Evolutionary conservation across 2,329 filamentous ascomycete genomes (phyloP), one percentile per base, ranked within the genome.

Genomic region (Fusarium sp.): DNA sequence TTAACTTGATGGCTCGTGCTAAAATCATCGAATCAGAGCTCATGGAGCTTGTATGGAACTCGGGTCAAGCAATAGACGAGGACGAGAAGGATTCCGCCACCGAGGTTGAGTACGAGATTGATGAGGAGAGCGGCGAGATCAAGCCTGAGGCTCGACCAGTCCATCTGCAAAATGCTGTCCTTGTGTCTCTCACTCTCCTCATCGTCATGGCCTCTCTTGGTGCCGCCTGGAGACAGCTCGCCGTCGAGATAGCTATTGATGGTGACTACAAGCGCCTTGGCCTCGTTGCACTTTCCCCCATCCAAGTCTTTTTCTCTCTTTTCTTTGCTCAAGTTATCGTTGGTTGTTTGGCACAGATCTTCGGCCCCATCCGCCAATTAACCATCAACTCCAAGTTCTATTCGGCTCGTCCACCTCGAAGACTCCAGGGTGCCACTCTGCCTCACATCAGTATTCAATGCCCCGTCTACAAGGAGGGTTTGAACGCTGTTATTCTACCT

Each of bases 381-480:
- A 87, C 84, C 32, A 81, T 85, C 72, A 96, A 96, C 83, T 93
- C 91, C 74, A 92, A 91, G 77, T 95, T 90, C 81, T 96, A 91
- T 80, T 95, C 92, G 0, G 92, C 91, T 2, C 83, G 84, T n/a
- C 84, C 90, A 10, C 89, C 90, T 2, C 85, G 86, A 20, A 83
- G 91, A 47, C 78, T 94, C 28, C 85, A 86, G 57, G 81, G 79
- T 2, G 74, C 80, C 8, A 75, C 82, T 26, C 83, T 94, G 17
- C 91, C 91, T 3, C 92, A 93, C 74, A 84, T 93, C 67, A 95
- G 92, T 5, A 91, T 96, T 41, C 93, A 97, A 75, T 94, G 92
- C 77, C 93, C 93, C 6, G 92, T 96, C 0, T 96, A 96, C 82
- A 96, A 95, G 78, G 93, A 96, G 77, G 92, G 92, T 68, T 84